phyloP scores from a whole-genome alignment of 805 yeast genomes.

The Geotrichum ghanense region DNA sequence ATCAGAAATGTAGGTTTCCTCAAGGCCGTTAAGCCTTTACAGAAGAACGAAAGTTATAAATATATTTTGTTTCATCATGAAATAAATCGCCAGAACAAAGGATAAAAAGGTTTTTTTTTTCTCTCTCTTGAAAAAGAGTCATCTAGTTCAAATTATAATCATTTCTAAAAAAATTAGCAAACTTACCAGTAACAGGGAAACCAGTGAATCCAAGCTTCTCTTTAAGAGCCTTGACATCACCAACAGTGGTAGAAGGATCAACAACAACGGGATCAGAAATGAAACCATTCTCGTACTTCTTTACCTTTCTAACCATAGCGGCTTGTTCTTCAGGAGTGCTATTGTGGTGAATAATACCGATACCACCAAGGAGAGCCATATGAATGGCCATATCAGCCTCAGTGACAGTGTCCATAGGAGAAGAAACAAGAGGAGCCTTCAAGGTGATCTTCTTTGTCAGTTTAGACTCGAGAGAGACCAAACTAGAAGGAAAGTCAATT shows the following conservation, averaged over 20 bases:
- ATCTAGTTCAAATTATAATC: too few relatives aligned
- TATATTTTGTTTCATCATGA: slow-evolving; percentile 17
- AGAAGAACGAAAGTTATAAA: slow-evolving; percentile 99
- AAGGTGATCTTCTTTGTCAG: slow-evolving; percentile 85
- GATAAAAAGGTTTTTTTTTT: background rate
- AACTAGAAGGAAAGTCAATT: slow-evolving; percentile 73
- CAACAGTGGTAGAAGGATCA: slow-evolving; percentile 64
- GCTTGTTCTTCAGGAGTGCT: slow-evolving; percentile 97
- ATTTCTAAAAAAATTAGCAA: slow-evolving; percentile 9
- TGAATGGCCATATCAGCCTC: slow-evolving; percentile 96
- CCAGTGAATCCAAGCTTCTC: slow-evolving; percentile 81
- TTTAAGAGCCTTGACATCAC: slow-evolving; percentile 65
- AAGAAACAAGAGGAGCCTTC: slow-evolving; percentile 90
- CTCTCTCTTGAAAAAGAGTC: background rate
- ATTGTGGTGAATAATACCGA: slow-evolving; percentile 97
- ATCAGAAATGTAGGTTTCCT: slow-evolving; percentile 39
- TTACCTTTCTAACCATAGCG: slow-evolving; percentile 93
- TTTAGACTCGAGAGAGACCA: slow-evolving; percentile 69
- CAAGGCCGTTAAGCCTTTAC: slow-evolving; percentile 96
- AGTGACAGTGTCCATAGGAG: slow-evolving; percentile 99
- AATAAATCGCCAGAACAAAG: background rate
- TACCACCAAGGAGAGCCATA: slow-evolving; percentile 98
- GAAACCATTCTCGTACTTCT: slow-evolving; percentile 95
- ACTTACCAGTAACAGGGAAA: slow-evolving; percentile 99
- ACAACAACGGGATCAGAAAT: slow-evolving; percentile 89